Evolutionary conservation across 2,329 filamentous ascomycete species (phyloP).

Genomic region (Ophiocordyceps sinensis): DNA sequence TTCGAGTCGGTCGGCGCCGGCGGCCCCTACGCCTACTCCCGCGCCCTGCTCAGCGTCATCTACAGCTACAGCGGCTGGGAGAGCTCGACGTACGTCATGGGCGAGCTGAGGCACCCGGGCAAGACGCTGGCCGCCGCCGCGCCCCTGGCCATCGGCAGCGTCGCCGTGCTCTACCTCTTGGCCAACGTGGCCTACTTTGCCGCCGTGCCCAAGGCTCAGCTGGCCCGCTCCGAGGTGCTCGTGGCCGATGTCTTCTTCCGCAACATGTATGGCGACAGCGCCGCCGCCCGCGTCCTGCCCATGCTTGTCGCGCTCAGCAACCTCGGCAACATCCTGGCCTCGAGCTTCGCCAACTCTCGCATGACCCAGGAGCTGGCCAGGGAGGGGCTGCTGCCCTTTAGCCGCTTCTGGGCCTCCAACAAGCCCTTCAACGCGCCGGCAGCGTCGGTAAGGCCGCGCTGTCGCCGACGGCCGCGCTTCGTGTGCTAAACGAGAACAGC

Average conservation of each 20-base stretch:
- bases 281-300: slow-evolving; percentile 31
- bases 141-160: slow-evolving; percentile 41
- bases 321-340: slow-evolving; percentile 46
- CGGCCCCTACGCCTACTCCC: slow-evolving; percentile 38
- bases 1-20: slow-evolving; percentile 33
- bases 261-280: slow-evolving; percentile 44
- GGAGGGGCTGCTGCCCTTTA: slow-evolving; percentile 53
- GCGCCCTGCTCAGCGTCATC: slow-evolving; percentile 41
- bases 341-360: slow-evolving; percentile 43
- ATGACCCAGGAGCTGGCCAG: slow-evolving; percentile 54
- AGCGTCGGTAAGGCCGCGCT: not conserved
- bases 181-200: slow-evolving; percentile 54
- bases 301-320: slow-evolving; percentile 47
- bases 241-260: slow-evolving; percentile 47
- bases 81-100: slow-evolving; percentile 47
- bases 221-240: slow-evolving; percentile 43
- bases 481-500: not conserved
- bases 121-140: slow-evolving; percentile 41
- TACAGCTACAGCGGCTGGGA: slow-evolving; percentile 52
- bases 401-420: slow-evolving; percentile 53
- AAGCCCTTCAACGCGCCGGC: slow-evolving; percentile 35
- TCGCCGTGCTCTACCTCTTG: slow-evolving; percentile 46
- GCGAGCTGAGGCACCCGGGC: slow-evolving; percentile 39
- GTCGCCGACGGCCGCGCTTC: too few species aligned
- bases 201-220: slow-evolving; percentile 41